A percentile compares a stretch with the other conserved stretches of the same genome.
These are phyloP conservation scores for Annulohypoxylon stygium DNA, from an alignment of 495 filamentous ascomycete genomes.

Conservation along the genomic window DNA sequence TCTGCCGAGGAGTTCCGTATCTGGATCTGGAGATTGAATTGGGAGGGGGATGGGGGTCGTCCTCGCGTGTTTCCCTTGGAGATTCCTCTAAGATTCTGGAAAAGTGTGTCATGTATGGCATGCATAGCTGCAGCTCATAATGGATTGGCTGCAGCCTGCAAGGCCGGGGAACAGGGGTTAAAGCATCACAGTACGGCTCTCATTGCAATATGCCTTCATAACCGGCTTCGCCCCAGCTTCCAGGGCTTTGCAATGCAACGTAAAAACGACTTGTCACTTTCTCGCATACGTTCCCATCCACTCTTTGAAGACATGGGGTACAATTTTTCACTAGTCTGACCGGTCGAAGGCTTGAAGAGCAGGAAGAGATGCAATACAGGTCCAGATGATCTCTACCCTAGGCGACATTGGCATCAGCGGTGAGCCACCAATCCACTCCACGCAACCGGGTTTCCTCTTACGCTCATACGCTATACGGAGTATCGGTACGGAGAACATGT, in stretches of 20 bases:
- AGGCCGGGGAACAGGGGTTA: conserved; percentile 46
- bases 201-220: conserved; percentile 39
- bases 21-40: conserved; percentile 50
- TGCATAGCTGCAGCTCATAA: conserved; percentile 50
- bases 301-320: conserved; percentile 20
- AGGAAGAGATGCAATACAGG: conserved; percentile 16
- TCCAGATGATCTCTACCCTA: conserved; percentile 44
- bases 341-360: conserved; percentile 32
- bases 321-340: conserved; percentile 26
- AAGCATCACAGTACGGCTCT: conserved; percentile 30
- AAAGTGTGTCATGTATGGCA: conserved; percentile 46
- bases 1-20: conserved; percentile 47
- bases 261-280: conserved; percentile 43
- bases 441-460: conserved; percentile 35
- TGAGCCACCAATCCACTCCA: conserved; percentile 44
- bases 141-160: conserved; percentile 44
- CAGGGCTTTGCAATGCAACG: conserved; percentile 38
- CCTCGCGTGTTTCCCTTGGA: conserved; percentile 44
- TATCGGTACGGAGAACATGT: conserved; percentile 27
- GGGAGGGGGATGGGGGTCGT: conserved; percentile 30
- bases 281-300: conserved; percentile 28
- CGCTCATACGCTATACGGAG: conserved; percentile 7
- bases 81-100: conserved; percentile 45
- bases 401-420: conserved; percentile 45
- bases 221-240: conserved; percentile 31